Base-by-base conservation (phyloP, 805 yeast genomes). In the Wickerhamomyces chambardii region DNA sequence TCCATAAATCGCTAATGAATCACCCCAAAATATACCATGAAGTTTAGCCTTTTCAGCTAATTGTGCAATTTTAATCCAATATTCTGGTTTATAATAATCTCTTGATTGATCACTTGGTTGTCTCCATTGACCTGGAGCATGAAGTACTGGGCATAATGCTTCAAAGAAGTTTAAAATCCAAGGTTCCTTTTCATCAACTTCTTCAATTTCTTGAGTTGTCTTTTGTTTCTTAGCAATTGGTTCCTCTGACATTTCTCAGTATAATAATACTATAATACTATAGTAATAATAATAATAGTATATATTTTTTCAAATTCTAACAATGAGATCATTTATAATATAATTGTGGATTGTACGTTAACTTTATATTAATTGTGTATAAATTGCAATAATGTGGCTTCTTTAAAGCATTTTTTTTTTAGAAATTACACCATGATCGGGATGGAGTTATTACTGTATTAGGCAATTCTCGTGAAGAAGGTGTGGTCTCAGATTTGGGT, bases 51-150 rank as follows among this genome's bases (percentile, higher is more conserved):
- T 47, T 35, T 63, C 69, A 17, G 63, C 52, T 17, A 58, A 34
- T 35, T 61, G 51, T 8, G 68, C 68, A 6, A 63, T 38, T 24
- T 60, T 47, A n/a, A 55, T 50, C 68, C 68, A 63, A 39, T 62
- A 56, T 28, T 60, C 63, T 31, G 48, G 36, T 28, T 44, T 45
- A n/a, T 35, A 29, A 34, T 48, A 48, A 14, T 31, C 40, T 32
- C 48, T 39, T 16, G 48, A 44, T 25, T 43, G 34, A 28, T 45
- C 51, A 15, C 47, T 27, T 24, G 49, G 51, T 24, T 45, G 43
- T 22, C 35, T 43, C 51, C 51, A 46, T 37, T 41, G 49, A 6
- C 49, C 49, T 17, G 50, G 50, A 21, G 48, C 42, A 28, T 46
- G 53, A 17, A 41, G 30, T 9, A 43, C 46, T 18, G 45, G 49